These are phyloP conservation scores for Diaporthe eres DNA, from an alignment of 2,329 filamentous ascomycete species.

Conservation along the genomic window DNA sequence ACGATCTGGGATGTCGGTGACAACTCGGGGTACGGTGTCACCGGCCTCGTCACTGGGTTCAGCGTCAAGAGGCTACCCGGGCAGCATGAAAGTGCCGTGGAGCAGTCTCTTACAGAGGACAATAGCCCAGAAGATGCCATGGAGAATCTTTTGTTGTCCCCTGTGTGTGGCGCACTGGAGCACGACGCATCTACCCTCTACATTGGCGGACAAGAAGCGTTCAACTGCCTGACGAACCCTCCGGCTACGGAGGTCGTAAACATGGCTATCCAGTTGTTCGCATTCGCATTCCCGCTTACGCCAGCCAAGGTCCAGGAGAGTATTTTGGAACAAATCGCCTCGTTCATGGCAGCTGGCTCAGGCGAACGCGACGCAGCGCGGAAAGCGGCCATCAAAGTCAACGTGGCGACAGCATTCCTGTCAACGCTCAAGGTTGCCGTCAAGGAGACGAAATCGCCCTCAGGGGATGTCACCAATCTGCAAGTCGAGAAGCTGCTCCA, in stretches of 20 bases:
- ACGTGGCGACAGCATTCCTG: slow-evolving; percentile 86
- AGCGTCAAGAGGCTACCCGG: slow-evolving; percentile 79
- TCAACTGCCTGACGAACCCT: slow-evolving; percentile 74
- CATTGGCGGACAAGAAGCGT: slow-evolving; percentile 66
- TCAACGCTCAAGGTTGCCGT: slow-evolving; percentile 86
- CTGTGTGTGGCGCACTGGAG: slow-evolving; percentile 86
- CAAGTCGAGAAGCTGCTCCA: slow-evolving; percentile 89
- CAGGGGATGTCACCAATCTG: slow-evolving; percentile 80
- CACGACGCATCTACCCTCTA: slow-evolving; percentile 91
- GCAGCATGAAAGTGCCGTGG: slow-evolving; percentile 69
- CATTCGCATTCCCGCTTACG: slow-evolving; percentile 90
- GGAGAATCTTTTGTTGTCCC: slow-evolving; percentile 73
- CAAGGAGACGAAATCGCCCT: slow-evolving; percentile 80
- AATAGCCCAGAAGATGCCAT: slow-evolving; percentile 75
- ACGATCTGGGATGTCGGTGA: slow-evolving; percentile 95
- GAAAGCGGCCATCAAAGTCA: slow-evolving; percentile 91
- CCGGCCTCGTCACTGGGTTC: slow-evolving; percentile 85
- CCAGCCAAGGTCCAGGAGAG: slow-evolving; percentile 95
- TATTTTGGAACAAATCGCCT: slow-evolving; percentile 92
- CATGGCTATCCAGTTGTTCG: slow-evolving; percentile 92
- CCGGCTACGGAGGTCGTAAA: slow-evolving; percentile 95
- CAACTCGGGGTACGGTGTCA: slow-evolving; percentile 95
- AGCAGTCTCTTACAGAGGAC: slow-evolving; percentile 62
- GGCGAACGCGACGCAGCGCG: slow-evolving; percentile 89
- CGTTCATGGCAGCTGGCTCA: slow-evolving; percentile 84